These are phyloP conservation scores for Pleurotus citrinopileatus DNA, from an alignment of 768 basidiomycete genomes.

Conservation along the genomic window DNA sequence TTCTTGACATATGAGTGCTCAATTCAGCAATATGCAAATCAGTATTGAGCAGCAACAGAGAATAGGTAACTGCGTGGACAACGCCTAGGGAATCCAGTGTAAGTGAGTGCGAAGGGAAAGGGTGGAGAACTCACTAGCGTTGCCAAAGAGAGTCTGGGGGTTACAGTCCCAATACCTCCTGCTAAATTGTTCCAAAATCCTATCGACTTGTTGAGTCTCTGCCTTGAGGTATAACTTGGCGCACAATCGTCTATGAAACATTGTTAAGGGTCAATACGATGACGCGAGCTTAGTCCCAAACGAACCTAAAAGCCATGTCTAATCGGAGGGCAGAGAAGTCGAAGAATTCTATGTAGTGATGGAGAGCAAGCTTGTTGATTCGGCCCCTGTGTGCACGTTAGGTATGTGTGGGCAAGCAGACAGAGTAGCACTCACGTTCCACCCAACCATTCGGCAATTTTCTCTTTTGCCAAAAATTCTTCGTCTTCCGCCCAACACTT, in stretches of 20 bases:
- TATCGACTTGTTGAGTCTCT: constrained; percentile 97
- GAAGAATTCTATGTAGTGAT: constrained; percentile 83
- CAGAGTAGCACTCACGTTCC: constrained; percentile 65
- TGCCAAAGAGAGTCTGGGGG: constrained; percentile 75
- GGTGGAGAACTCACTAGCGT: constrained; percentile 63
- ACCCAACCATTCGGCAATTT: constrained; percentile 96
- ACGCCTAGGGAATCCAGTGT: constrained; percentile 50
- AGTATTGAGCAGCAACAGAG: constrained; percentile 91
- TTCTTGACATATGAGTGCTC: constrained; percentile 83
- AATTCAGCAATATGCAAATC: constrained; percentile 96
- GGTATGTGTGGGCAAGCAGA: constrained; percentile 12
- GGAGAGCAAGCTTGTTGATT: constrained; percentile 73
- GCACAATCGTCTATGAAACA: constrained; percentile 66
- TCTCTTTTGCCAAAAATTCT: constrained; percentile 78
- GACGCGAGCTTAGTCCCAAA: constrained; percentile 4
- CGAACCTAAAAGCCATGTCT: constrained; percentile 86
- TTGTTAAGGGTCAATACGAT: constrained; percentile 4
- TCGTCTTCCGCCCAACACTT: constrained; percentile 88
- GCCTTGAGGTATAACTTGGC: constrained; percentile 91
- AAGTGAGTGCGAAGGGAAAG: not conserved
- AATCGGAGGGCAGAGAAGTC: constrained; percentile 82
- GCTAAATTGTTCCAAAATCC: constrained; percentile 92
- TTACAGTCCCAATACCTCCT: constrained; percentile 92
- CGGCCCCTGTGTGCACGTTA: constrained; percentile 46
- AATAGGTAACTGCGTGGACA: constrained; percentile 94